Base-by-base conservation (phyloP, 345 rosid genomes). In the Eucalyptus viminalis region DNA sequence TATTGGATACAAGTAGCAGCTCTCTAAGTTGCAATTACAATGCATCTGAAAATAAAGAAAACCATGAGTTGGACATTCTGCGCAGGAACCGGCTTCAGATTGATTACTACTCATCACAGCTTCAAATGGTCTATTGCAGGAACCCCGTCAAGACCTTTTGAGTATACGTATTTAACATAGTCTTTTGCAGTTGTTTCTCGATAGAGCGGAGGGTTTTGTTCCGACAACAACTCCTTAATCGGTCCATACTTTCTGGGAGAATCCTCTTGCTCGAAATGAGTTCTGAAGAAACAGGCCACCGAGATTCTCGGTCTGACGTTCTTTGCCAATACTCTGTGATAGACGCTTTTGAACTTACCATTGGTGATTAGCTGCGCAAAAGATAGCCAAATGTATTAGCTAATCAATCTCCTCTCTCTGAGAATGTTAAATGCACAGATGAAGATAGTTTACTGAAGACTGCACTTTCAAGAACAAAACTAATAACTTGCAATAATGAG, bases 161-260 rank as follows among this genome's bases (percentile, higher is more conserved):
- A 88, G 88, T 87, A 50, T 29, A 19, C 24, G 16, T 80, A 54
- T 1, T 86, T 19, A 45, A 90, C 15, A 56, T 89, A 87, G 80
- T 93, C 94, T 24, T 91, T 40, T 6, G 90, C 44, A 6, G 92
- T 83, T 22, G 90, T 90, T 34, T 90, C 92, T 45, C 91, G 34
- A 88, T 92, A 92, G 27, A 90, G 47, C 5, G 93, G 90, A 2
- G 94, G 93, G 19, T 89, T 88, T 24, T 92, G 85, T 54, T 92
- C 90, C 14, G 93, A 92, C 3, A 91, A 17, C 88, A 92, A 6
- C 80, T 93, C 93, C 56, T 91, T 89, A 25, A 91, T 92, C 5
- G 91, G 94, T 6, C 93, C 93, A 58, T 89, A 91, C 3, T 53
- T 15, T 53, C 89, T 87, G 9, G 89, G 17, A 34, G 67, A 47